Evolutionary conservation across 805 yeast genomes (phyloP).

Genomic region (Hanseniaspora opuntiae): DNA sequence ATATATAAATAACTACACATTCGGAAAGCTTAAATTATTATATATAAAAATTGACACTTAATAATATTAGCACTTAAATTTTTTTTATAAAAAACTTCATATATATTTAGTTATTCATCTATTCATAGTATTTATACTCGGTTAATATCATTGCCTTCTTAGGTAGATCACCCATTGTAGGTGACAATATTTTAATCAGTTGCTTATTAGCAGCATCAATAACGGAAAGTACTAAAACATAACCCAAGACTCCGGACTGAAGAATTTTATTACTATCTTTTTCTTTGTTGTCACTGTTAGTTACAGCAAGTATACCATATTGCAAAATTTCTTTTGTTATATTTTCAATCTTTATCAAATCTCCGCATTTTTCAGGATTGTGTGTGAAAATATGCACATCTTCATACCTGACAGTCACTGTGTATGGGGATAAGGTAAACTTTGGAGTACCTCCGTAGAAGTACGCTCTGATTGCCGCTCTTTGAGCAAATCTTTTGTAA

Average conservation of each 20-base stretch:
- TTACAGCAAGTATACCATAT: conserved; percentile 60
- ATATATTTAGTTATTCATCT: conserved; percentile 13
- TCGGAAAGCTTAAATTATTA: not conserved
- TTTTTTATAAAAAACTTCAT: too few species aligned
- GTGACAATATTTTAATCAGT: conserved; percentile 47
- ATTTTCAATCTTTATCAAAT: conserved; percentile 20
- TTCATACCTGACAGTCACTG: conserved; percentile 55
- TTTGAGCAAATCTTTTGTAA: conserved; percentile 57
- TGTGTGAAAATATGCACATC: conserved; percentile 55
- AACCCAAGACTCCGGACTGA: conserved; percentile 59
- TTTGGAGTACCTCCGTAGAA: conserved; percentile 60
- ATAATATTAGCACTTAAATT: too few species aligned
- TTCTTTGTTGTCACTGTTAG: conserved; percentile 37
- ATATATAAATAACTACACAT: not conserved
- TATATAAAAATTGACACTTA: too few species aligned
- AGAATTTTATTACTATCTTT: conserved; percentile 32
- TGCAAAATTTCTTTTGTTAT: conserved; percentile 32
- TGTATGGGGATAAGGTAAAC: conserved; percentile 68
- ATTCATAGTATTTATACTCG: conserved; percentile 71
- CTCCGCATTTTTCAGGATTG: conserved; percentile 20
- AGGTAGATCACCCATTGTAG: conserved; percentile 81
- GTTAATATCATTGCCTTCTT: conserved; percentile 62
- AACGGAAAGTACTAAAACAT: conserved; percentile 51
- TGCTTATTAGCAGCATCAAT: conserved; percentile 62
- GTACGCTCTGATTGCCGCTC: conserved; percentile 67